These are phyloP conservation scores for Crithidia bombi DNA, from an alignment of 208 protist species.

Conservation along the genomic window DNA sequence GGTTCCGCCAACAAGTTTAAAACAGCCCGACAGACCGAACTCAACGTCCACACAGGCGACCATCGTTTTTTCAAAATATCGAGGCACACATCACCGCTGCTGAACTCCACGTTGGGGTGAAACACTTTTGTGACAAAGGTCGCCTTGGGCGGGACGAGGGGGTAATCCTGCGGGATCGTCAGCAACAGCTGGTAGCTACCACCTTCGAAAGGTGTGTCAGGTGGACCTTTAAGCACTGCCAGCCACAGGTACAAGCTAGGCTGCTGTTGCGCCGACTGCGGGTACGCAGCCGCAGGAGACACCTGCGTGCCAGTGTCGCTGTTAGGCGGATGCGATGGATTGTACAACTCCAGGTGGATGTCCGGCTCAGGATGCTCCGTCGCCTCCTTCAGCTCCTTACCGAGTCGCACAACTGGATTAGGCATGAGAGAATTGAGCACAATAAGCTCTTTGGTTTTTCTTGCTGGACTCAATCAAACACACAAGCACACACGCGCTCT, in stretches of 20 bases:
- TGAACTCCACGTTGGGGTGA: constrained; percentile 92
- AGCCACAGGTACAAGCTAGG: constrained; percentile 63
- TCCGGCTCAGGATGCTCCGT: constrained; percentile 51
- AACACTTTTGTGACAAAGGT: constrained; percentile 88
- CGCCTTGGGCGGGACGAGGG: constrained; percentile 80
- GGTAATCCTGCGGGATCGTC: constrained; percentile 82
- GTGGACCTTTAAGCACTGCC: constrained; percentile 69
- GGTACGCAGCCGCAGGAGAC: not conserved
- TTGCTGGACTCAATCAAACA: not conserved
- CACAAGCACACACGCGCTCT: too few species aligned
- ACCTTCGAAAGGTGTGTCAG: constrained; percentile 81
- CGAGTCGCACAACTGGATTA: constrained; percentile 50
- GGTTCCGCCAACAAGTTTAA: constrained; percentile 78
- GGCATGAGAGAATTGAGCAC: constrained; percentile 33
- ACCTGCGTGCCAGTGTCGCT: not conserved
- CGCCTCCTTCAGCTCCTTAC: constrained; percentile 66
- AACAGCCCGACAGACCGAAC: constrained; percentile 86
- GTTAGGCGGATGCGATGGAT: constrained; percentile 4
- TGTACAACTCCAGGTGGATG: constrained; percentile 49
- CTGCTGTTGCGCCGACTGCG: not conserved
- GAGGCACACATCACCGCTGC: constrained; percentile 85
- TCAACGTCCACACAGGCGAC: constrained; percentile 91
- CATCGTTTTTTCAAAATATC: constrained; percentile 92
- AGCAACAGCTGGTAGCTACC: constrained; percentile 73
- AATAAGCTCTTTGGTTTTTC: not conserved